A percentile compares a stretch with the other conserved stretches of the same genome.
Evolutionary conservation across 257 asterid species (phyloP).

Genomic region (Striga asiatica): DNA sequence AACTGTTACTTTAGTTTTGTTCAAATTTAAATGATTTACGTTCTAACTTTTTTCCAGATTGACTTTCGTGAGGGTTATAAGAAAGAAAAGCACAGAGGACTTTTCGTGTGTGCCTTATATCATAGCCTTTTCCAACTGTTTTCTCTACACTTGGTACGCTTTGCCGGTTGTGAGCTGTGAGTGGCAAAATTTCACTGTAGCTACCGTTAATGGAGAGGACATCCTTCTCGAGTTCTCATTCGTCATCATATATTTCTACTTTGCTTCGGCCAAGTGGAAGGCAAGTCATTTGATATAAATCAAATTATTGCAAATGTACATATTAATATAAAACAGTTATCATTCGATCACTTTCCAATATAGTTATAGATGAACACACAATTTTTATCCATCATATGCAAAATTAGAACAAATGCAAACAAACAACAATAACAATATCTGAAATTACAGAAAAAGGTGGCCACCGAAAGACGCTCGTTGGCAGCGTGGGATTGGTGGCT

Average conservation of each 20-base stretch:
- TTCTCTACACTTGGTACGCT: slow-evolving; percentile 75
- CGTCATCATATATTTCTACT: slow-evolving; percentile 37
- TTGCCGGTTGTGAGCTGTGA: slow-evolving; percentile 59
- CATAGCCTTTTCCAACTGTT: slow-evolving; percentile 52
- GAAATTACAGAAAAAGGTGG: slow-evolving; percentile 46
- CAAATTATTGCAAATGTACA: background rate
- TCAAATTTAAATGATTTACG: no score
- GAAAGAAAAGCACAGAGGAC: slow-evolving; percentile 45
- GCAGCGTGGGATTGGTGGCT: slow-evolving; percentile 64
- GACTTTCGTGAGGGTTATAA: slow-evolving; percentile 43
- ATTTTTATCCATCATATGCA: no score
- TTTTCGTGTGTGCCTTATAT: slow-evolving; percentile 64
- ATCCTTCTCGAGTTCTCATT: slow-evolving; percentile 57
- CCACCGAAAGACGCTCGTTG: slow-evolving; percentile 59
- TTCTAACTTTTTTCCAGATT: slow-evolving; percentile 33
- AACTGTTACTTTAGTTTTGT: background rate
- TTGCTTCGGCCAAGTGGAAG: slow-evolving; percentile 36
- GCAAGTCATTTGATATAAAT: slow-evolving; percentile 23
- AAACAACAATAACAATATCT: background rate
- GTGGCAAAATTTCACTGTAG: slow-evolving; percentile 69
- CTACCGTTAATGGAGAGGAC: slow-evolving; percentile 61
- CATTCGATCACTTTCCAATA: no score
- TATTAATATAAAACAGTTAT: no score
- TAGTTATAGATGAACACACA: no score
- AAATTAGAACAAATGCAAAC: no score